A percentile compares a stretch with the other conserved stretches of the same genome.
These are phyloP conservation scores for Phytophthora niederhauseri DNA, from an alignment of 352 stramenopile species.

Conservation along the genomic window DNA sequence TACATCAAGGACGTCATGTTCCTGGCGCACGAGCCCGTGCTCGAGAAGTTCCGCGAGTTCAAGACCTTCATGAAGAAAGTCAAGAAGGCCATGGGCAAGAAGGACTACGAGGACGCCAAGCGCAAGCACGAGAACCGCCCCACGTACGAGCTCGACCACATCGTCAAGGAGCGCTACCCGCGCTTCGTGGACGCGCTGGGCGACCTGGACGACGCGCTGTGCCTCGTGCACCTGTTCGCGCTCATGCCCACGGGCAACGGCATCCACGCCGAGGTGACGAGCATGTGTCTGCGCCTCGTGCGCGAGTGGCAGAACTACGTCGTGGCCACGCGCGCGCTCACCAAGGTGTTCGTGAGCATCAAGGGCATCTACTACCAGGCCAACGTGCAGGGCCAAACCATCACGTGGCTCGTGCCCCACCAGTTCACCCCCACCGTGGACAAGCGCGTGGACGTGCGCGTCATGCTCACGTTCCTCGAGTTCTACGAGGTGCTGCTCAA, in stretches of 20 bases:
- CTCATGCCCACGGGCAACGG: slow-evolving; percentile 92
- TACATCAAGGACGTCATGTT: slow-evolving; percentile 99
- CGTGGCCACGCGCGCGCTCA: slow-evolving; percentile 89
- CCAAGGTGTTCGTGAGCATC: slow-evolving; percentile 99
- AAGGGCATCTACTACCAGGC: slow-evolving; percentile 99
- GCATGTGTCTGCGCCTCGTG: slow-evolving; percentile 92
- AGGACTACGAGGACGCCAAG: slow-evolving; percentile 81
- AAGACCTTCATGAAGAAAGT: slow-evolving; percentile 99
- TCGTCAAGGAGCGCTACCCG: slow-evolving; percentile 99
- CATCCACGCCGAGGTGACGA: slow-evolving; percentile 88
- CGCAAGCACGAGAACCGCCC: slow-evolving; percentile 90
- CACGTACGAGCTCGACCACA: slow-evolving; percentile 97
- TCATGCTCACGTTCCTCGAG: slow-evolving; percentile 99
- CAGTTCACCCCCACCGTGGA: slow-evolving; percentile 98
- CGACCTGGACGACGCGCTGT: slow-evolving; percentile 99
- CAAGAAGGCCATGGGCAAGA: slow-evolving; percentile 86
- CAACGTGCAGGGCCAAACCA: slow-evolving; percentile 90
- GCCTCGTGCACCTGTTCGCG: slow-evolving; percentile 97
- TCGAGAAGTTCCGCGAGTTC: slow-evolving; percentile 98
- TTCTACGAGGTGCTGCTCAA: slow-evolving; percentile 99
- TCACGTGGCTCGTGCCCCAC: slow-evolving; percentile 99
- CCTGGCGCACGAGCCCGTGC: slow-evolving; percentile 97
- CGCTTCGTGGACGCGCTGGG: slow-evolving; percentile 96
- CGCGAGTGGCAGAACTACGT: slow-evolving; percentile 98
- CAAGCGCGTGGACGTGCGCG: slow-evolving; percentile 97